Evolutionary conservation across 2,329 filamentous ascomycete genomes (phyloP), one percentile per base, ranked within the genome.

Genomic region (Diaporthe citri): DNA sequence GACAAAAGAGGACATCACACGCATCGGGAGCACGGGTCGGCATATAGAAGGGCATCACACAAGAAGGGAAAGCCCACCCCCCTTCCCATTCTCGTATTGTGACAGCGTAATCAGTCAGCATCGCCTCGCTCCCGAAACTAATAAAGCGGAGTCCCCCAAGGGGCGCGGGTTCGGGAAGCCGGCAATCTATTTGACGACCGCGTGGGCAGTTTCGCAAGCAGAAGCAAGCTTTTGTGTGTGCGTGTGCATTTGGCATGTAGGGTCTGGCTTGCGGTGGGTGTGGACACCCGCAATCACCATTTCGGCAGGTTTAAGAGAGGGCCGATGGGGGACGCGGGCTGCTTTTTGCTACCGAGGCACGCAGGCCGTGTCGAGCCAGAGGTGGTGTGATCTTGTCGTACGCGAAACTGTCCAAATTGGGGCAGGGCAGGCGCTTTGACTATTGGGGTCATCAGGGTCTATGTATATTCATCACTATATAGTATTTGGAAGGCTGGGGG

Each of bases 391-490:
- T 69, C 64, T 22, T 20, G 22, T 36, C 46, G 31, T 52, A 39
- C 28, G 62, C 62, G 62, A 34, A 36, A 36, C 31, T 36, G 28
- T 22, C 22, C 57, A 41, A 2, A 43, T 22, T 48, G n/a, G 41
- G 22, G 10, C 39, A 43, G 10, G 59, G n/a, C 36, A 48, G 20
- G n/a, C 31, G 46, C 64, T 67, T 52, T 67, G 64, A 67, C 64
- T 55, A 4, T 31, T 52, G 34, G 46, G 64, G 48, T 55, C 64
- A 52, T 69, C 64, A 69, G n/a, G 15, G 64, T 69, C 48, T 69
- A 69, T 69, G 48, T 69, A 69, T 69, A 69, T 69, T 69, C 64
- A 55, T 67, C 64, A 67, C 64, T 67, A 55, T 67, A 67, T 69
- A 69, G 62, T 67, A 22, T 39, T 51, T 67, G 62, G 31, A 25